Conservation (phyloP, 768 basidiomycete species). For the Leccinum variicolor region DNA sequence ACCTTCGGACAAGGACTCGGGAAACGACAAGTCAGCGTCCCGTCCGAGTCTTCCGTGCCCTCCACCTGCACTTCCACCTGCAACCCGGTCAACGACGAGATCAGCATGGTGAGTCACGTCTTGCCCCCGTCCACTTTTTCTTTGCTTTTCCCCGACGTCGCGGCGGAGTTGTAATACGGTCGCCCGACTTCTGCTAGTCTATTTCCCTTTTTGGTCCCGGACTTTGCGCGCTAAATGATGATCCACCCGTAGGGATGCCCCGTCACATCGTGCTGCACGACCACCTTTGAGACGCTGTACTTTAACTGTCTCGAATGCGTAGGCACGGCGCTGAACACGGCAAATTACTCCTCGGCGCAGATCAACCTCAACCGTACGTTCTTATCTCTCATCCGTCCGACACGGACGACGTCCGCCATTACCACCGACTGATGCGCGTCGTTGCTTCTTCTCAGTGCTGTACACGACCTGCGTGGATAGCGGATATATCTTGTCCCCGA, state of each 20-base stretch:
- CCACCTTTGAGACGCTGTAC: constrained; percentile 36
- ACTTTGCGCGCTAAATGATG: not conserved
- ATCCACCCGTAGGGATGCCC: constrained; percentile 26
- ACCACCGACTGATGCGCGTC: not conserved
- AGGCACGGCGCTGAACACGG: constrained; percentile 22
- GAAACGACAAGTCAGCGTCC: constrained; percentile 19
- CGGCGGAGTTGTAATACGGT: constrained; percentile 5
- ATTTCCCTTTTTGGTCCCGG: not conserved
- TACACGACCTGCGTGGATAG: constrained; percentile 24
- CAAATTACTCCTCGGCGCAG: constrained; percentile 31
- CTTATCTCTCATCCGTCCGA: not conserved
- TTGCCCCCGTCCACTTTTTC: not conserved
- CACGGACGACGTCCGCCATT: not conserved
- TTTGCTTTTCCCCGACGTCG: not conserved
- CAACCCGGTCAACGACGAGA: constrained; percentile 22
- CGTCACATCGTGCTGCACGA: constrained; percentile 36
- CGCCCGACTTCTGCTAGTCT: not conserved
- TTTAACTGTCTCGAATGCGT: constrained; percentile 43
- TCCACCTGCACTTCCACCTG: constrained; percentile 23
- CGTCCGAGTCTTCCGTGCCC: constrained; percentile 13
- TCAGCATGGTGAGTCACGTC: constrained; percentile 18
- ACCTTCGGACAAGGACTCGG: not conserved
- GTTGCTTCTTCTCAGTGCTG: constrained; percentile 12
- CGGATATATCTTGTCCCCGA: constrained; percentile 22
- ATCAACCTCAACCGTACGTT: constrained; percentile 34